Evolutionary conservation across 306 rosid species (phyloP).

Genomic region (Trifolium subterraneum): DNA sequence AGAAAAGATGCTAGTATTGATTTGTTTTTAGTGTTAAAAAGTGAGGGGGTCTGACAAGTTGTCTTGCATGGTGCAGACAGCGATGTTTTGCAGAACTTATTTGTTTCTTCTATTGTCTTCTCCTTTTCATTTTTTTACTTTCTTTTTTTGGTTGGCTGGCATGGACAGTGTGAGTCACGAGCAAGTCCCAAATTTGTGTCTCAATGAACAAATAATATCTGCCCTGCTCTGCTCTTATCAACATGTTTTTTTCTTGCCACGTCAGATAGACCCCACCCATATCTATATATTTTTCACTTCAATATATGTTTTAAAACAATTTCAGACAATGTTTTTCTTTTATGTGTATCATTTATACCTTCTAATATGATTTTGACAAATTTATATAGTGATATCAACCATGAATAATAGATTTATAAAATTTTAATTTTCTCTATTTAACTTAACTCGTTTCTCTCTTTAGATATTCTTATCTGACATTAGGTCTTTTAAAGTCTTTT

Average conservation of each 20-base stretch:
- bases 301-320: no score
- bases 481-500: no score
- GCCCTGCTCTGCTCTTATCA: conserved; percentile 40
- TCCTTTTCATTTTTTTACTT: conserved; percentile 33
- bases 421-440: no score
- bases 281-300: no score
- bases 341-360: no score
- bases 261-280: neutral
- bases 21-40: conserved; percentile 23
- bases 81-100: conserved; percentile 54
- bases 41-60: conserved; percentile 52
- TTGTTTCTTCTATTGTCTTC: conserved; percentile 60
- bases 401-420: no score
- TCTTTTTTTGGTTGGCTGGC: conserved; percentile 42
- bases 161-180: conserved; percentile 50
- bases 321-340: no score
- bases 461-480: no score
- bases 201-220: conserved; percentile 24
- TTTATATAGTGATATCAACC: no score
- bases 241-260: conserved; percentile 7
- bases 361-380: no score
- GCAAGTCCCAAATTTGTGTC: conserved; percentile 36
- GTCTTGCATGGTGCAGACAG: conserved; percentile 63
- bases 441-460: no score
- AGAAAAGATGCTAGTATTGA: conserved; percentile 20